Conservation (phyloP, 78 protist genomes). For the Protostelium mycophagum region DNA sequence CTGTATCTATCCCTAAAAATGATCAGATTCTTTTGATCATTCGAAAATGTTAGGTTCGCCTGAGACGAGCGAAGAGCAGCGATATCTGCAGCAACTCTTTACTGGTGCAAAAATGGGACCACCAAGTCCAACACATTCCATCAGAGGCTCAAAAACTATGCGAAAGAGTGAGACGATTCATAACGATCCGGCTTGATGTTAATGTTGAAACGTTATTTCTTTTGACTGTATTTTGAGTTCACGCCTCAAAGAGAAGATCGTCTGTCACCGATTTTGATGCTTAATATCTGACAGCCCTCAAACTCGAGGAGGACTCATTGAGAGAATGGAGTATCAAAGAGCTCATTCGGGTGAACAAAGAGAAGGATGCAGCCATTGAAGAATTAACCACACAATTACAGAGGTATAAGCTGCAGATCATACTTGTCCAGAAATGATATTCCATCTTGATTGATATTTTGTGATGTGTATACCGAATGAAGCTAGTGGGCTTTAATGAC, state of each 20-base stretch:
- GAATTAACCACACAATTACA: neutral
- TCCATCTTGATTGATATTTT: no score
- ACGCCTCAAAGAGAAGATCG: no score
- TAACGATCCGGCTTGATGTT: no score
- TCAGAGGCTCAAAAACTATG: neutral
- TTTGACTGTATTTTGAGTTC: neutral
- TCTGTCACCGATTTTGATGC: neutral
- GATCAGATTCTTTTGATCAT: no score
- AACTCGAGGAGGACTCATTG: neutral
- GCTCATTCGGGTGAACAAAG: neutral
- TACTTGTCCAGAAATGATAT: no score
- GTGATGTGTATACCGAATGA: no score
- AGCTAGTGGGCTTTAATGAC: no score
- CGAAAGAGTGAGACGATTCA: neutral
- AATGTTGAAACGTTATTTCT: no score
- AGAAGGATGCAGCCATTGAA: neutral
- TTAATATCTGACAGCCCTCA: neutral
- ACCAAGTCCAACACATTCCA: neutral
- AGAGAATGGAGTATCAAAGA: neutral
- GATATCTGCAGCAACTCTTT: neutral
- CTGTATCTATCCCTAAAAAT: no score
- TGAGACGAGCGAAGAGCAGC: neutral
- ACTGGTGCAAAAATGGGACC: neutral
- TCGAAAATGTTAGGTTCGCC: neutral
- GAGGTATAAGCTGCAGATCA: no score